Evolutionary conservation across 495 filamentous ascomycete genomes (phyloP).

Genomic region (Immersiella caudata): DNA sequence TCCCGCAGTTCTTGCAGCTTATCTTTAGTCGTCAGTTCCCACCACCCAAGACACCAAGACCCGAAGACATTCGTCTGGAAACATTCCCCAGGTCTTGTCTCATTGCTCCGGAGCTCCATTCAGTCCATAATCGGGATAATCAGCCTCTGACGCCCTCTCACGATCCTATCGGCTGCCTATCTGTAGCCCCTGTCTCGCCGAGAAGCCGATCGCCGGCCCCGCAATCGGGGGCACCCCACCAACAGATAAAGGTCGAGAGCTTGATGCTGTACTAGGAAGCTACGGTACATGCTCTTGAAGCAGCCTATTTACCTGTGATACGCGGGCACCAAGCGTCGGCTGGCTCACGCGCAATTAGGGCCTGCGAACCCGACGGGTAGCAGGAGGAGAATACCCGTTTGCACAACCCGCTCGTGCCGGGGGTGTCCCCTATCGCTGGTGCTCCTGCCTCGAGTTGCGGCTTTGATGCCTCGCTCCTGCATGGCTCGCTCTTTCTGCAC

Average conservation of each 20-base stretch:
- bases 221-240: slow-evolving; percentile 34
- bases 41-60: background rate
- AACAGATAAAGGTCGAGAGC: slow-evolving; percentile 40
- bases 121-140: background rate
- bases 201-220: slow-evolving; percentile 9
- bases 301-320: slow-evolving; percentile 24
- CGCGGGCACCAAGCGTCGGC: slow-evolving; percentile 32
- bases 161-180: slow-evolving; percentile 12
- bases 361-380: slow-evolving; percentile 9
- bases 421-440: background rate
- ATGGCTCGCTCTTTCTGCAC: background rate
- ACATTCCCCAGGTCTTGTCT: slow-evolving; percentile 15
- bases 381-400: slow-evolving; percentile 16
- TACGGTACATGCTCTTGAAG: background rate
- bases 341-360: slow-evolving; percentile 22
- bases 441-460: background rate
- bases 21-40: background rate
- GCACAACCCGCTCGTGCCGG: slow-evolving; percentile 12
- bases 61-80: slow-evolving; percentile 5
- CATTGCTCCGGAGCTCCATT: background rate
- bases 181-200: background rate
- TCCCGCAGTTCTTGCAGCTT: slow-evolving; percentile 11
- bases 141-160: slow-evolving; percentile 1
- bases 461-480: background rate
- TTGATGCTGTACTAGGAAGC: slow-evolving; percentile 19